Evolutionary conservation across 352 stramenopile genomes (phyloP), one percentile per base, ranked within the genome.

Genomic region (Phytophthora fragariaefolia): DNA sequence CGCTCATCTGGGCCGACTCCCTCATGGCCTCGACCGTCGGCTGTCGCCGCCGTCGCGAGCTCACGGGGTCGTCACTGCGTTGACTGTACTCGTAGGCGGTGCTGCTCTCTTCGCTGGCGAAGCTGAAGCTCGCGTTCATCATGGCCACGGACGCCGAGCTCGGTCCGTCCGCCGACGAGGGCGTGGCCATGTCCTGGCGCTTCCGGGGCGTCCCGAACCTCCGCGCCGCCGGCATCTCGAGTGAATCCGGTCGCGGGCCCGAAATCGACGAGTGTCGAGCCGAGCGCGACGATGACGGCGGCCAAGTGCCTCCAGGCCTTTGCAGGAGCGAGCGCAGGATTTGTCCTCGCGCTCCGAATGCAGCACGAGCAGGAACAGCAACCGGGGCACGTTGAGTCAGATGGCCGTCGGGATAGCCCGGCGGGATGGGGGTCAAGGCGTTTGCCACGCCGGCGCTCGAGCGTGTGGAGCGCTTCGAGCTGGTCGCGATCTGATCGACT

Each of bases 1-100:
- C 73, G 53, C 70, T 77, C 49, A 74, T 30, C 55, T 60, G 66
- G 46, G 74, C 60, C 24, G 65, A 77, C 13, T 74, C 45, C 8
- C 20, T 40, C 58, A 54, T 71, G 10, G 59, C 57, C 45, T 71
- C 56, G 28, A 65, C 42, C 20, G 49, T 12, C 22, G 45, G 56
- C 17, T 46, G 10, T 20, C 50, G 59, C 51, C 38, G 58, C 55
- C 46, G 59, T 7, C 45, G 45, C 38, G 69, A 70, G 23, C 38
- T 65, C 22, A n/a, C n/a, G n/a, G 62, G 47, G 22, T 67, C 62
- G 26, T 71, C 57, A 30, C 45, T 68, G 24, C 56, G 52, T 53
- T 69, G 51, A 17, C 63, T 76, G 15, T 30, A 63, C 17, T 76
- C 68, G 54, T 66, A 69, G 6, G 38, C 45, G 38, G 64, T 20